Base-by-base conservation (phyloP, 164 flowering plant genomes). In the Nelumbo lutea region DNA sequence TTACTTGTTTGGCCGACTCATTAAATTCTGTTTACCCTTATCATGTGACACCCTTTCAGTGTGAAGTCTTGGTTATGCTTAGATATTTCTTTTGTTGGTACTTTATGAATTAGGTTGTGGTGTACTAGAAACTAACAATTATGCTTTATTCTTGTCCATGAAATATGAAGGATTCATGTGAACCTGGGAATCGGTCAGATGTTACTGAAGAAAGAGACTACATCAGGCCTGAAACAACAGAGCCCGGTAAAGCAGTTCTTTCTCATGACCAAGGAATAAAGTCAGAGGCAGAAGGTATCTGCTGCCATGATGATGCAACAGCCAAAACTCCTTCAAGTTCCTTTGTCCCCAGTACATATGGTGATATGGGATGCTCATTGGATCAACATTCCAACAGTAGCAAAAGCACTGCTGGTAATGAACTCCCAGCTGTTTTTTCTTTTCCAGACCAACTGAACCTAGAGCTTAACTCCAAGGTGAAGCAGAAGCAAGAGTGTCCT, bases 161-260 rank as follows among this genome's bases (percentile, higher is more conserved):
- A 59, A 72, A 59, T 15, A 15, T 71, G 13, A 70, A 90, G 98
- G 98, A 89, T 78, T 85, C 89, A 39, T 79, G 79, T 71, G 94
- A 90, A 73, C 94, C 82, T 57, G 93, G 89, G 57, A 90, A 79
- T 76, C 87, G 81, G 53, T 91, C 94, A 43, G 97, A 93, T 74
- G 75, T 86, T 41, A 88, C 91, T 7, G 92, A 89, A 72, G 97
- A 93, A 70, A 79, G 80, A 68, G 85, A 85, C 65, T 93, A 88
- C 57, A 59, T 70, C 38, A 78, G 79, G 73, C 62, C 78, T 39
- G 78, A 73, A 43, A 68, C 72, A 50, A 70, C 76, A 27, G 72
- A 44, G 15, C 59, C 62, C 44, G 46, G 59, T 68, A 77, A 47
- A 47, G 57, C 60, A 53, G 58, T 66, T 27, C 57, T 65, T 46